These are phyloP conservation scores for Conticribra weissflogii DNA, from an alignment of 108 stramenopile genomes.

Conservation along the genomic window DNA sequence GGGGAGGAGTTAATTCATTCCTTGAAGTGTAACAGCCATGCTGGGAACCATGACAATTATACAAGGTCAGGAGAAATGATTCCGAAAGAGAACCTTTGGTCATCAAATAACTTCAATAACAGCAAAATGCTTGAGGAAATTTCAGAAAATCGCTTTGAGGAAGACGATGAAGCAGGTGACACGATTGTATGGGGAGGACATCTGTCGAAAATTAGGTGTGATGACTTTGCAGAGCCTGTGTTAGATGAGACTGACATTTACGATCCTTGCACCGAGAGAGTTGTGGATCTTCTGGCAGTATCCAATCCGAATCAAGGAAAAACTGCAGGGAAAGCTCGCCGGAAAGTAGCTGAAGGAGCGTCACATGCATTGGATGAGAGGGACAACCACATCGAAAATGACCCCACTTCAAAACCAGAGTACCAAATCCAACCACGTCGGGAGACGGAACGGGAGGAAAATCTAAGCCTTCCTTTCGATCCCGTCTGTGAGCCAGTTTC, in stretches of 20 bases:
- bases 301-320: slow-evolving; percentile 3
- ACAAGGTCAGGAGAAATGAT: no score
- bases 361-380: no score
- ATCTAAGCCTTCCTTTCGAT: slow-evolving; percentile 32
- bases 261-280: slow-evolving; percentile 38
- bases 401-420: no score
- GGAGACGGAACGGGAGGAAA: not conserved
- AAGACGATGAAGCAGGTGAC: slow-evolving; percentile 29
- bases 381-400: no score
- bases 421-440: no score
- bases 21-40: slow-evolving; percentile 23
- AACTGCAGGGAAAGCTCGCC: not conserved
- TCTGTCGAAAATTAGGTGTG: not conserved
- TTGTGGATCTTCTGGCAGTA: slow-evolving; percentile 35
- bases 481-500: slow-evolving; percentile 77
- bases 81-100: no score
- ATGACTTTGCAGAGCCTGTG: slow-evolving; percentile 29
- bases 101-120: not conserved
- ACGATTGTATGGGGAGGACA: slow-evolving; percentile 24
- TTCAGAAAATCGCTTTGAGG: not conserved
- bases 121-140: not conserved
- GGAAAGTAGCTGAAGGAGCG: no score
- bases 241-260: slow-evolving; percentile 57
- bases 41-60: slow-evolving; percentile 3
- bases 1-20: slow-evolving; percentile 83